These are phyloP conservation scores for Teratosphaeria nubilosa DNA, from an alignment of 2,329 filamentous ascomycete species.

Conservation along the genomic window DNA sequence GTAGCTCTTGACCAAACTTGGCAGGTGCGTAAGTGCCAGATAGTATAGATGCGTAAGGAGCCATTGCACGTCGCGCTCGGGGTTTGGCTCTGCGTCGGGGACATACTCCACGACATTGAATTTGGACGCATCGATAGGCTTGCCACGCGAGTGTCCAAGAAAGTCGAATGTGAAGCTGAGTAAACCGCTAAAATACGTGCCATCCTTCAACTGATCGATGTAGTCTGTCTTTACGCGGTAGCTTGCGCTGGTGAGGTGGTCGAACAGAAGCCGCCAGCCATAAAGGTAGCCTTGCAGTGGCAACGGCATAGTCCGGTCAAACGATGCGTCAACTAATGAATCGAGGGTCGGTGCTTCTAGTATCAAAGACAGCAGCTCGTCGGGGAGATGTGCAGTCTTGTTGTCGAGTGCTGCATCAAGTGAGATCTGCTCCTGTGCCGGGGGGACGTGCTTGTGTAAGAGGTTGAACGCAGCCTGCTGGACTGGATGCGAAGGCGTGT, in stretches of 20 bases:
- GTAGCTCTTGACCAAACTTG: constrained; percentile 73
- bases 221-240: constrained; percentile 78
- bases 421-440: constrained; percentile 68
- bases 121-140: constrained; percentile 59
- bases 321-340: constrained; percentile 53
- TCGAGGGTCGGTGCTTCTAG: constrained; percentile 65
- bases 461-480: constrained; percentile 74
- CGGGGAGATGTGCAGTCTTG: constrained; percentile 61
- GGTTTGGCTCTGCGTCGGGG: constrained; percentile 42
- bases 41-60: constrained; percentile 81
- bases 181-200: constrained; percentile 57
- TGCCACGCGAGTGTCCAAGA: constrained; percentile 65
- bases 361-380: constrained; percentile 75
- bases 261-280: constrained; percentile 83
- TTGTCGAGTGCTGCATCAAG: constrained; percentile 66
- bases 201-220: constrained; percentile 64
- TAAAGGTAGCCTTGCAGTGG: constrained; percentile 70
- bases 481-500: constrained; percentile 62
- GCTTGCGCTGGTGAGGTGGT: constrained; percentile 54
- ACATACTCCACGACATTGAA: constrained; percentile 60
- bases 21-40: constrained; percentile 63
- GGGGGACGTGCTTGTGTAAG: constrained; percentile 69
- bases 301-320: constrained; percentile 56
- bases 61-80: constrained; percentile 70
- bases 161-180: constrained; percentile 76